A percentile compares a stretch with the other conserved stretches of the same genome.
These are phyloP conservation scores for Aspergillus hortae DNA, from an alignment of 2,329 filamentous ascomycete species.

Conservation along the genomic window DNA sequence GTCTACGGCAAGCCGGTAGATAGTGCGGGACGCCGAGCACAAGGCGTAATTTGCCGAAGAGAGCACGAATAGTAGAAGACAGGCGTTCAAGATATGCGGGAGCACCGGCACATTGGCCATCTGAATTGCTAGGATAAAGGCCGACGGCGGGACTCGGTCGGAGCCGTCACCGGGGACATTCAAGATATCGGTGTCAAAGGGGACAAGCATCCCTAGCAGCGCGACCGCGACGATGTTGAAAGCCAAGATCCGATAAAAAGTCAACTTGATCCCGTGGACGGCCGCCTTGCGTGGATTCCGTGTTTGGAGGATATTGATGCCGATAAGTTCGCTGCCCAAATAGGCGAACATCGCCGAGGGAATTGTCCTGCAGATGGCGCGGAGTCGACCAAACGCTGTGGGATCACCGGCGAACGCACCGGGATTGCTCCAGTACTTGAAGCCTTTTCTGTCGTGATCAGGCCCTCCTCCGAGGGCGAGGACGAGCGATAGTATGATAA, in stretches of 20 bases:
- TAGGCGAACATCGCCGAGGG: conserved; percentile 77
- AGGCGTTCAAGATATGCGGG: conserved; percentile 68
- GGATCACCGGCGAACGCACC: conserved; percentile 54
- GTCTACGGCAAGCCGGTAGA: conserved; percentile 69
- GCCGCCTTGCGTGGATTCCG: conserved; percentile 75
- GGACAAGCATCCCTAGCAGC: conserved; percentile 72
- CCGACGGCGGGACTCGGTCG: conserved; percentile 60
- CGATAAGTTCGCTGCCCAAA: conserved; percentile 71
- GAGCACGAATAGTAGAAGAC: conserved; percentile 72
- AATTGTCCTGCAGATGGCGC: conserved; percentile 66
- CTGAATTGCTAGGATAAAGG: conserved; percentile 71
- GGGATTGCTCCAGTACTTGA: conserved; percentile 63
- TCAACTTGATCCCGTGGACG: conserved; percentile 73
- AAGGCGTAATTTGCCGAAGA: conserved; percentile 74
- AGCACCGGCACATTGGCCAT: conserved; percentile 61
- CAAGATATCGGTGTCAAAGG: conserved; percentile 62
- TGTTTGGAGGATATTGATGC: conserved; percentile 74
- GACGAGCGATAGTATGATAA: conserved; percentile 64
- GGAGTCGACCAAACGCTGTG: conserved; percentile 51
- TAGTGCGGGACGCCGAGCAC: conserved; percentile 69
- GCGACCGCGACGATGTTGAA: conserved; percentile 75
- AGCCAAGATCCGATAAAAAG: conserved; percentile 76
- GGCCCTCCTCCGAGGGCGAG: conserved; percentile 64
- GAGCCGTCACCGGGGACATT: conserved; percentile 47
- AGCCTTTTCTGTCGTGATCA: conserved; percentile 59